phyloP scores from a whole-genome alignment of 306 rosid genomes.

The Malus asiatica region DNA sequence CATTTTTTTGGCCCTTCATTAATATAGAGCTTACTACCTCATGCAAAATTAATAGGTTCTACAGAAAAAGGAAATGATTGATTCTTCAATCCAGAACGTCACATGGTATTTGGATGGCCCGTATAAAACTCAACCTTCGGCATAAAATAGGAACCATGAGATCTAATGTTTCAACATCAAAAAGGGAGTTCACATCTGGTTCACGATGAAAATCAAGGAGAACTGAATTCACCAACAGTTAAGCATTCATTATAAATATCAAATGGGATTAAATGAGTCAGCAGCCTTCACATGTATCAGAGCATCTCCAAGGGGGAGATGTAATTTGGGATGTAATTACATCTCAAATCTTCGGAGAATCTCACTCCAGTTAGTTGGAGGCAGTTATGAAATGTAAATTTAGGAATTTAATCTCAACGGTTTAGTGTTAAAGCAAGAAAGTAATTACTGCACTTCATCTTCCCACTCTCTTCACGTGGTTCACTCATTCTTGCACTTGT shows the following conservation, averaged over 20 bases:
- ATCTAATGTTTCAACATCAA: neutral
- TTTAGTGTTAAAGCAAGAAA: neutral
- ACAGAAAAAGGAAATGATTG: neutral
- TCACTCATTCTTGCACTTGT: neutral
- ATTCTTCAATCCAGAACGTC: neutral
- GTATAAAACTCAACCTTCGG: neutral
- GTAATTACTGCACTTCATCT: neutral
- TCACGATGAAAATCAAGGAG: neutral
- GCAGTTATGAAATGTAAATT: too few relatives aligned
- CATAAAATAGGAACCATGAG: neutral
- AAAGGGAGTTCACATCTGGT: neutral
- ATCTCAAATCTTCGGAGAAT: too few relatives aligned
- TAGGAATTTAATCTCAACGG: neutral
- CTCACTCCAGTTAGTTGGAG: neutral
- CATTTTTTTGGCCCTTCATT: neutral
- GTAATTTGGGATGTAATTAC: constrained; percentile 8
- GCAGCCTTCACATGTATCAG: neutral
- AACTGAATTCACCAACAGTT: neutral
- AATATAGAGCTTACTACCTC: neutral
- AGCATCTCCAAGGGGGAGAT: neutral
- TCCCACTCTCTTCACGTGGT: neutral
- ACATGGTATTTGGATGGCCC: neutral
- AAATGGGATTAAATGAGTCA: neutral
- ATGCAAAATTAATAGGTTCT: neutral
- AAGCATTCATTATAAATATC: neutral